Evolutionary conservation across 108 stramenopile genomes (phyloP).

Genomic region (Chaetoceros tenuissimus): DNA sequence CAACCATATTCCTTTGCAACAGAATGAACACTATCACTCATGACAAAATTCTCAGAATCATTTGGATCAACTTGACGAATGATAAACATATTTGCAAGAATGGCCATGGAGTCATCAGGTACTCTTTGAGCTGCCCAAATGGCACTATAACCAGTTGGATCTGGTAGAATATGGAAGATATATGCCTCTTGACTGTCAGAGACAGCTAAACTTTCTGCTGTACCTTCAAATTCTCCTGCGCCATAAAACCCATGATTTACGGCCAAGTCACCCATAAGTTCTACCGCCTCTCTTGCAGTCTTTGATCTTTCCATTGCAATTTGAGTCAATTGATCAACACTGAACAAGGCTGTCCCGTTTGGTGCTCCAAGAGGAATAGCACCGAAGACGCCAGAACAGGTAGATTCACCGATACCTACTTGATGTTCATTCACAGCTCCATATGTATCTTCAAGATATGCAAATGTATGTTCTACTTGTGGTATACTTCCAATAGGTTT

Average conservation of each 20-base stretch:
- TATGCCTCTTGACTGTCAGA: constrained; percentile 60
- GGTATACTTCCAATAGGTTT: constrained; percentile 51
- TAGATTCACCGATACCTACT: constrained; percentile 75
- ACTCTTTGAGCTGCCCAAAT: constrained; percentile 83
- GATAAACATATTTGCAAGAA: constrained; percentile 74
- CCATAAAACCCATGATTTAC: constrained; percentile 78
- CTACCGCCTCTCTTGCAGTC: constrained; percentile 59
- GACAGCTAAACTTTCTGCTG: constrained; percentile 62
- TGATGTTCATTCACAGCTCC: constrained; percentile 76
- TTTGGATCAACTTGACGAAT: constrained; percentile 48
- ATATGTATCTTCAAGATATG: constrained; percentile 71
- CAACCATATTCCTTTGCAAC: constrained; percentile 50
- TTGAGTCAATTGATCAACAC: constrained; percentile 57
- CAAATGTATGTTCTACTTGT: constrained; percentile 65
- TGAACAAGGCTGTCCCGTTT: constrained; percentile 66
- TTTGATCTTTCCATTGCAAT: constrained; percentile 69
- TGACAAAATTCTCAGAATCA: constrained; percentile 55
- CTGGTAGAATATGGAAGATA: constrained; percentile 79
- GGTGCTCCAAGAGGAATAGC: constrained; percentile 25
- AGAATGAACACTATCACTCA: constrained; percentile 45
- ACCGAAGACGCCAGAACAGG: constrained; percentile 50
- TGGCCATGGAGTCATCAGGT: constrained; percentile 55
- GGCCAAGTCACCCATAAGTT: constrained; percentile 75
- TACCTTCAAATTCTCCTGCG: constrained; percentile 53
- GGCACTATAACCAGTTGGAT: constrained; percentile 63